Conservation (phyloP, 2,329 filamentous ascomycete genomes). For the Penicillium sp. region DNA sequence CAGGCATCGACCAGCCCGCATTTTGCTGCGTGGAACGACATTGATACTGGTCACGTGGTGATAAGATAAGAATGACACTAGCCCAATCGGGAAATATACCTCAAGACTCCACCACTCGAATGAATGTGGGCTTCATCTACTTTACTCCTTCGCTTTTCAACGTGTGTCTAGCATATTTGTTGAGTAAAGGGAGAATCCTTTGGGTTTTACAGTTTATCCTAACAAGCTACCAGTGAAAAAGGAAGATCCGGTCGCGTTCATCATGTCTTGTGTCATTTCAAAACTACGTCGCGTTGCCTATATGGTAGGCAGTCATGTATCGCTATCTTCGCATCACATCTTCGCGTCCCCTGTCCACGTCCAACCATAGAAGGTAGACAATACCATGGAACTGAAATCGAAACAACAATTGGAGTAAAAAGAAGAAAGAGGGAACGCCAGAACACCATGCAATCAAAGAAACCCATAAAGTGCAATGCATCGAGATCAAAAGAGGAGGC, state of each 20-base stretch:
- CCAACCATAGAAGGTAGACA: not conserved
- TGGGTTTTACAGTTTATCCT: too few species aligned
- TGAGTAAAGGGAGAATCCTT: not conserved
- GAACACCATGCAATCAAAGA: slow-evolving; percentile 25
- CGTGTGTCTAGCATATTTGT: not conserved
- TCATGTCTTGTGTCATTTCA: slow-evolving; percentile 9
- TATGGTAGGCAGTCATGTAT: slow-evolving; percentile 9
- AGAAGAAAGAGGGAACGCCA: slow-evolving; percentile 13
- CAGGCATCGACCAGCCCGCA: slow-evolving; percentile 16
- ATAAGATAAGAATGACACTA: slow-evolving; percentile 8
- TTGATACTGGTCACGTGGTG: slow-evolving; percentile 21
- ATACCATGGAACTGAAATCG: slow-evolving; percentile 7
- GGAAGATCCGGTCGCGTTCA: not conserved
- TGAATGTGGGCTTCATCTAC: not conserved
- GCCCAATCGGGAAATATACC: not conserved
- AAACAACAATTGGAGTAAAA: slow-evolving; percentile 11
- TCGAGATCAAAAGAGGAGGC: slow-evolving; percentile 14
- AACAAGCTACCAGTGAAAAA: not conserved
- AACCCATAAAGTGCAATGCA: slow-evolving; percentile 14
- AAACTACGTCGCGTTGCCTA: slow-evolving; percentile 8
- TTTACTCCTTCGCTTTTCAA: not conserved
- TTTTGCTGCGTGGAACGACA: slow-evolving; percentile 10
- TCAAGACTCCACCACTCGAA: not conserved
- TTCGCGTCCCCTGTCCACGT: slow-evolving; percentile 1
- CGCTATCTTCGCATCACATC: not conserved